These are phyloP conservation scores for Sugiyamaella grinbergsii DNA, from an alignment of 1,139 yeast genomes.

Conservation along the genomic window DNA sequence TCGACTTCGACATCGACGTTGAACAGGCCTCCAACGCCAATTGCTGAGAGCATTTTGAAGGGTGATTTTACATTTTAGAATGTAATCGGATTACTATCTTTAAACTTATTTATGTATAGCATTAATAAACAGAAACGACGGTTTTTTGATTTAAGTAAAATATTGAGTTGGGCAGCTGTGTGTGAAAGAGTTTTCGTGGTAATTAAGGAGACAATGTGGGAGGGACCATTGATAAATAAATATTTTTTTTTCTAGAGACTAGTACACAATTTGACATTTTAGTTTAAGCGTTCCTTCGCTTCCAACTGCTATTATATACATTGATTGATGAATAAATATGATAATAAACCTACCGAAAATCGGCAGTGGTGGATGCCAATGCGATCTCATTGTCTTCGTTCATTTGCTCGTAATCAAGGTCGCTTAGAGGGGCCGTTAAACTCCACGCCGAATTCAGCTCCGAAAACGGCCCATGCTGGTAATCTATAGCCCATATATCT, in stretches of 20 bases:
- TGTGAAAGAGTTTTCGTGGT: no score
- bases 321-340: no score
- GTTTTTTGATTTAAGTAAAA: no score
- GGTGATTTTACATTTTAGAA: constrained; percentile 36
- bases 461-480: constrained; percentile 49
- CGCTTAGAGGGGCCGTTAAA: constrained; percentile 42
- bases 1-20: constrained; percentile 22
- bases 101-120: constrained; percentile 1
- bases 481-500: constrained; percentile 66
- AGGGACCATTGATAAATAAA: no score
- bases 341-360: no score
- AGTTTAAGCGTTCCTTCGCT: no score
- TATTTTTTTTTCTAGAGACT: neutral
- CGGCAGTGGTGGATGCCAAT: constrained; percentile 4
- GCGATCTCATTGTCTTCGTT: constrained; percentile 58
- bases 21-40: constrained; percentile 36
- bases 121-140: no score
- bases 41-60: constrained; percentile 39
- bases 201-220: no score
- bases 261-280: no score
- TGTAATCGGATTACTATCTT: neutral
- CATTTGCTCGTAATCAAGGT: constrained; percentile 55
- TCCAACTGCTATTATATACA: no score
- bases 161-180: no score
- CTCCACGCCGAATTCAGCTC: constrained; percentile 68